These are phyloP conservation scores for Cadophora luteo-olivacea DNA, from an alignment of 2,329 filamentous ascomycete genomes.

Conservation along the genomic window DNA sequence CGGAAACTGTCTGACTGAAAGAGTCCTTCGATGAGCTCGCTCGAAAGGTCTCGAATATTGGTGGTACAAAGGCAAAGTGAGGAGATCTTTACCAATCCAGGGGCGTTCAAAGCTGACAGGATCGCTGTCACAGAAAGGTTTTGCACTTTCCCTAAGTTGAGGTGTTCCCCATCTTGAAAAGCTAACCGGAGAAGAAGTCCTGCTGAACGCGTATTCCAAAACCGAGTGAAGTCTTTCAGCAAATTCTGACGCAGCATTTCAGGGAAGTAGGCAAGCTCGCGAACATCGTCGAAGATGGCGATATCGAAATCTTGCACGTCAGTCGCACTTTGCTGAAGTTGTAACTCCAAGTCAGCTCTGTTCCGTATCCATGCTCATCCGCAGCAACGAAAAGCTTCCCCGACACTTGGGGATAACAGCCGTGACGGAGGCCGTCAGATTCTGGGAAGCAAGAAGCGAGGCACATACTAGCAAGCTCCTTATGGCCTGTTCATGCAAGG, in stretches of 20 bases:
- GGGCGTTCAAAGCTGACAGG: not conserved
- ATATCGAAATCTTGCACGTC: not conserved
- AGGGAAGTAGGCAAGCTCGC: not conserved
- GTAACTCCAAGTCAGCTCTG: not conserved
- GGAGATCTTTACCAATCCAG: not conserved
- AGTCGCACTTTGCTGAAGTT: not conserved
- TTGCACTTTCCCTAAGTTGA: not conserved
- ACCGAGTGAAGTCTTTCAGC: not conserved
- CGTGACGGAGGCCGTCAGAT: too few relatives aligned
- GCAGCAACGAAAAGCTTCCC: too few relatives aligned
- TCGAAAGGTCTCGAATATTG: not conserved
- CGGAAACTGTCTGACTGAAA: not conserved
- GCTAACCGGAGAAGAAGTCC: not conserved
- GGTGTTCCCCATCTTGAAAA: not conserved
- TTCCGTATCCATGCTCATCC: too few relatives aligned
- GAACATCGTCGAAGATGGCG: not conserved
- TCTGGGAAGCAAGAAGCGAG: not conserved
- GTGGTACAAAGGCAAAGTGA: not conserved
- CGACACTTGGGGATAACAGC: too few relatives aligned
- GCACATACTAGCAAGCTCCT: not conserved
- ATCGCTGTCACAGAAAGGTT: not conserved
- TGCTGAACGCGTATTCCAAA: not conserved
- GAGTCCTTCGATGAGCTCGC: not conserved
- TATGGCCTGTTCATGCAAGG: not conserved
- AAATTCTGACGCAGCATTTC: not conserved